Conservation (phyloP, 768 basidiomycete species). For the Auriscalpium orientale region DNA sequence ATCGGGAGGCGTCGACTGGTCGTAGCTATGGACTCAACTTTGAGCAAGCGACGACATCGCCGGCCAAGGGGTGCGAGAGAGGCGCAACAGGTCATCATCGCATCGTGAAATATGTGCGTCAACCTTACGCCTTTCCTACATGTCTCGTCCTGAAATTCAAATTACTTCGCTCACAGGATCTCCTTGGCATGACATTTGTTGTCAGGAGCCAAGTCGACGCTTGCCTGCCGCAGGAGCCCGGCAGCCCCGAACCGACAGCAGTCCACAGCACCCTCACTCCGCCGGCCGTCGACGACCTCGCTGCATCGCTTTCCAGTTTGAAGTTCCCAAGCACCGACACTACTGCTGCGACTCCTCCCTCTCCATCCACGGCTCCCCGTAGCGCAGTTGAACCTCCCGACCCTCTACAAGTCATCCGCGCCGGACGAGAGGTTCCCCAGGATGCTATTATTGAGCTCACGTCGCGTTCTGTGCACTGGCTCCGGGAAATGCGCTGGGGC, state of each 20-base stretch:
- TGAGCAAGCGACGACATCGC: conserved; percentile 43
- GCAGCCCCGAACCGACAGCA: no score
- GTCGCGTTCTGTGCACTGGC: conserved; percentile 16
- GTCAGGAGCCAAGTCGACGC: conserved; percentile 51
- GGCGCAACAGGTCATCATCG: conserved; percentile 29
- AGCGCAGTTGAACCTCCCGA: neutral
- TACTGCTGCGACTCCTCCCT: neutral
- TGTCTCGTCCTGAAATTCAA: neutral
- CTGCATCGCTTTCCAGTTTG: neutral
- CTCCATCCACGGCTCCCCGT: neutral
- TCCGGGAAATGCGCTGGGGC: conserved; percentile 38
- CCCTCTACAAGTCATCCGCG: neutral
- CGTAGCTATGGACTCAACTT: conserved; percentile 53
- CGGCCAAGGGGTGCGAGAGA: conserved; percentile 43
- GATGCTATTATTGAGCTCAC: conserved; percentile 22
- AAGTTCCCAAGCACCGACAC: neutral
- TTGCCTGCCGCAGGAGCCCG: neutral
- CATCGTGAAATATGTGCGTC: neutral
- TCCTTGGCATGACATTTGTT: conserved; percentile 52
- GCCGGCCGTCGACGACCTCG: neutral
- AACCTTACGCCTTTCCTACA: neutral
- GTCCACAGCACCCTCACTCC: no score
- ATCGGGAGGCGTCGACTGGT: conserved; percentile 17
- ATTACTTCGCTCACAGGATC: conserved; percentile 30
- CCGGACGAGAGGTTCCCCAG: conserved; percentile 1